Evolutionary conservation across 352 stramenopile genomes (phyloP).

Genomic region (Phytophthora multivora): DNA sequence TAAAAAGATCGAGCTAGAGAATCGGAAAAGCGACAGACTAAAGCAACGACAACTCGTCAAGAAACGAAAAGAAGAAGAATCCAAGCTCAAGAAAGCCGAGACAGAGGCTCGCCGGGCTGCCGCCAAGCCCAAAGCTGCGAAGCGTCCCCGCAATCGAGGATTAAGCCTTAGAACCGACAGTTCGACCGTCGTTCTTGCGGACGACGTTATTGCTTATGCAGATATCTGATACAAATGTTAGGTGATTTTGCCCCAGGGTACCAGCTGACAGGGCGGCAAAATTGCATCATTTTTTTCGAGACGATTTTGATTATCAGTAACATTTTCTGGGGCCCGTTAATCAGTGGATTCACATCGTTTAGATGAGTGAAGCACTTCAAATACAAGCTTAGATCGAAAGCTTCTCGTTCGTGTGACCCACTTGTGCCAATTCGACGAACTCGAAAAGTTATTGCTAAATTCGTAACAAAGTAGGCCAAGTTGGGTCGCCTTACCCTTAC

Average conservation of each 20-base stretch:
- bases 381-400: neutral
- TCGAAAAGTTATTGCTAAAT: no score
- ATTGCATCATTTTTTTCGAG: neutral
- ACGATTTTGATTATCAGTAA: neutral
- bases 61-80: neutral
- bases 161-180: neutral
- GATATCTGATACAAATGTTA: neutral
- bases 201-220: neutral
- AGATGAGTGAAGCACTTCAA: neutral
- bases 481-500: no score
- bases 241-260: neutral
- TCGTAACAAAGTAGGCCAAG: no score
- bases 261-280: neutral
- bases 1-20: neutral
- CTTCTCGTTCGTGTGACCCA: neutral
- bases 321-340: neutral
- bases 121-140: neutral
- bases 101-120: neutral
- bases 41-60: neutral
- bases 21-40: neutral
- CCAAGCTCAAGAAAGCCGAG: neutral
- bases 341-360: neutral
- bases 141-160: neutral
- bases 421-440: no score
- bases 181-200: neutral